A percentile compares a stretch with the other conserved stretches of the same genome.
phyloP scores from a whole-genome alignment of 192 early-diverging fungal genomes.

The Coemansia guatemalensis region DNA sequence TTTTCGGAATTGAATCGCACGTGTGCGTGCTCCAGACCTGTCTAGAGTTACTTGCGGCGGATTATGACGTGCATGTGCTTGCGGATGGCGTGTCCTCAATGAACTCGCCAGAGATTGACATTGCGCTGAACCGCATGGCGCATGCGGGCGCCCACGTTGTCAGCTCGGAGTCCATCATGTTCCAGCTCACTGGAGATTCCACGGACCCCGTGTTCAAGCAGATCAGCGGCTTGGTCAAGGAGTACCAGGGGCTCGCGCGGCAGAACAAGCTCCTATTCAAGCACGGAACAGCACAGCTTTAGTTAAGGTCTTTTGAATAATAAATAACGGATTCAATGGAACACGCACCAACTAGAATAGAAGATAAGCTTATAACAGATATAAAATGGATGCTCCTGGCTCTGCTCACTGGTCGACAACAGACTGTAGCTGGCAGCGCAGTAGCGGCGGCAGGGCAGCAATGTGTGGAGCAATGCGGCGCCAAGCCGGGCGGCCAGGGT shows the following conservation, averaged over 20 bases:
- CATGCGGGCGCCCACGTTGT: conserved; percentile 76
- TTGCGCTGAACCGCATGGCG: conserved; percentile 69
- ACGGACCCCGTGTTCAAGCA: conserved; percentile 71
- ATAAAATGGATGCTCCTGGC: not conserved
- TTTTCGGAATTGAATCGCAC: conserved; percentile 95
- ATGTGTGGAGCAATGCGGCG: conserved; percentile 47
- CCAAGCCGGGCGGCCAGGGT: conserved; percentile 44
- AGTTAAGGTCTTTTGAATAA: not conserved
- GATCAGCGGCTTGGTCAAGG: conserved; percentile 83
- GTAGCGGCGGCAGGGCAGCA: conserved; percentile 33
- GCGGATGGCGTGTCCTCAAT: conserved; percentile 91
- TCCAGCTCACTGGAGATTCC: conserved; percentile 68
- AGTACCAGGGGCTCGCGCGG: conserved; percentile 66
- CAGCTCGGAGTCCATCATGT: conserved; percentile 72
- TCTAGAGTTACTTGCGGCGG: conserved; percentile 77
- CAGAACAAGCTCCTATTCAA: conserved; percentile 65
- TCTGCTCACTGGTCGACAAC: conserved; percentile 40
- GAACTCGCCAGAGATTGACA: conserved; percentile 77
- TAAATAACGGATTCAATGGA: not conserved
- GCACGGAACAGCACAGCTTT: conserved; percentile 13
- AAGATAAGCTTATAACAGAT: not conserved
- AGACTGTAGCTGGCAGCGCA: conserved; percentile 47
- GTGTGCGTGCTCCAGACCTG: conserved; percentile 96
- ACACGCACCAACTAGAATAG: not conserved
- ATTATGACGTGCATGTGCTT: conserved; percentile 84